Evolutionary conservation across 305 asterid genomes (phyloP).

Genomic region (Ilex paraguariensis): DNA sequence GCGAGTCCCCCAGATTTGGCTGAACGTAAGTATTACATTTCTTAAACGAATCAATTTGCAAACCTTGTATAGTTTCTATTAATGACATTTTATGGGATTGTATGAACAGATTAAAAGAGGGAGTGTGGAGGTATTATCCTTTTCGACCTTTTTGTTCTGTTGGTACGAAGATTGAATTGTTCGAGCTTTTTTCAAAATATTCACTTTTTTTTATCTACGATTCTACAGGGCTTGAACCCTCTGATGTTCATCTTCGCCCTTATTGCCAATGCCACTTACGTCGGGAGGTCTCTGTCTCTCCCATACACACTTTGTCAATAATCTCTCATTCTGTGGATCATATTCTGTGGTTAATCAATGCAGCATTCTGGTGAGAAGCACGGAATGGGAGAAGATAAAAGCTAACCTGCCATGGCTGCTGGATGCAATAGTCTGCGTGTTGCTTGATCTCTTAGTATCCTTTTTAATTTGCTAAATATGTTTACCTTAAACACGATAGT

Average conservation of each 20-base stretch:
- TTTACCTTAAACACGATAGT: too few species aligned
- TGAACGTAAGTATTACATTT: conserved; percentile 23
- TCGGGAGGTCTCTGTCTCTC: conserved; percentile 27
- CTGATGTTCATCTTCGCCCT: conserved; percentile 44
- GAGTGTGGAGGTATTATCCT: conserved; percentile 28
- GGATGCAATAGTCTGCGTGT: conserved; percentile 42
- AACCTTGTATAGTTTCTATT: too few species aligned
- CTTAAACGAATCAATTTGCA: too few species aligned
- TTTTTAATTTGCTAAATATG: background rate
- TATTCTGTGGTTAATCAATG: background rate
- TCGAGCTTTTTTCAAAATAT: too few species aligned
- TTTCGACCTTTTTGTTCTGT: too few species aligned
- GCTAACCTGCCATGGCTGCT: conserved; percentile 49
- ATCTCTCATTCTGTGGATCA: too few species aligned
- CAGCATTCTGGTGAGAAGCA: conserved; percentile 41
- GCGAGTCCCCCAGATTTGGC: conserved; percentile 45
- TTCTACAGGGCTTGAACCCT: conserved; percentile 40
- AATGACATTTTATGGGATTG: too few species aligned
- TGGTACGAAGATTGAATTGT: too few species aligned
- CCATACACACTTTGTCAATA: background rate
- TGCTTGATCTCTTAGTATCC: conserved; percentile 46
- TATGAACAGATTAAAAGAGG: conserved; percentile 32
- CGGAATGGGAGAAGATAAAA: conserved; percentile 31
- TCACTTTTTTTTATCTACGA: too few species aligned
- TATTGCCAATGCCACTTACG: conserved; percentile 38